These are phyloP conservation scores for Lizonia empirigonia DNA, from an alignment of 2,329 filamentous ascomycete species.

Conservation along the genomic window DNA sequence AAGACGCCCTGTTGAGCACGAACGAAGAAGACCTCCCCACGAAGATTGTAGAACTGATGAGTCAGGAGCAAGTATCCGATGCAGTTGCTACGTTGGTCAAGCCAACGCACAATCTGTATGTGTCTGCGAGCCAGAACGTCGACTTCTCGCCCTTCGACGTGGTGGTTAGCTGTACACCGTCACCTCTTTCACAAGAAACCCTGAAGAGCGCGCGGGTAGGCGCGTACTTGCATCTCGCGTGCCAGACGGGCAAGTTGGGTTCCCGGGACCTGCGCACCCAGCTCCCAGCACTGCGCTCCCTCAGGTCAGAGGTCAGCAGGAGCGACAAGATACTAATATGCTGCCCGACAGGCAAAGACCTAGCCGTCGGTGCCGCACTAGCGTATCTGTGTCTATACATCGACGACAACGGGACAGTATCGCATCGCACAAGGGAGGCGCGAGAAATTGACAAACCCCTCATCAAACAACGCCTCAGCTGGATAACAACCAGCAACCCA, in stretches of 20 bases:
- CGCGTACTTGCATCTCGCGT: constrained; percentile 63
- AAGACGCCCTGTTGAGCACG: constrained; percentile 63
- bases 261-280: constrained; percentile 80
- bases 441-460: constrained; percentile 69
- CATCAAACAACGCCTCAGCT: constrained; percentile 78
- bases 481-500: constrained; percentile 78
- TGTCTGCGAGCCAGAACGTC: constrained; percentile 48
- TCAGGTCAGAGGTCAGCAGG: constrained; percentile 48
- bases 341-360: constrained; percentile 78
- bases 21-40: constrained; percentile 67
- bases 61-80: constrained; percentile 16
- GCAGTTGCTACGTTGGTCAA: constrained; percentile 48
- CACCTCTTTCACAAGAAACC: constrained; percentile 39
- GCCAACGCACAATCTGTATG: constrained; percentile 49
- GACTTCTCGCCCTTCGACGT: constrained; percentile 48
- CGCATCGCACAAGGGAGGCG: constrained; percentile 1
- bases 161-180: constrained; percentile 53
- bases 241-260: constrained; percentile 75
- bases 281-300: constrained; percentile 66
- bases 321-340: constrained; percentile 55
- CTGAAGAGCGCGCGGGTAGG: constrained; percentile 40
- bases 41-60: constrained; percentile 55
- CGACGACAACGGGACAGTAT: constrained; percentile 62
- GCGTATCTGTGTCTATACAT: constrained; percentile 77
- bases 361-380: constrained; percentile 78